A percentile compares a stretch with the other conserved stretches of the same genome.
Conservation (phyloP, 176 grass and related monocot genomes). For the Neostapfia colusana region DNA sequence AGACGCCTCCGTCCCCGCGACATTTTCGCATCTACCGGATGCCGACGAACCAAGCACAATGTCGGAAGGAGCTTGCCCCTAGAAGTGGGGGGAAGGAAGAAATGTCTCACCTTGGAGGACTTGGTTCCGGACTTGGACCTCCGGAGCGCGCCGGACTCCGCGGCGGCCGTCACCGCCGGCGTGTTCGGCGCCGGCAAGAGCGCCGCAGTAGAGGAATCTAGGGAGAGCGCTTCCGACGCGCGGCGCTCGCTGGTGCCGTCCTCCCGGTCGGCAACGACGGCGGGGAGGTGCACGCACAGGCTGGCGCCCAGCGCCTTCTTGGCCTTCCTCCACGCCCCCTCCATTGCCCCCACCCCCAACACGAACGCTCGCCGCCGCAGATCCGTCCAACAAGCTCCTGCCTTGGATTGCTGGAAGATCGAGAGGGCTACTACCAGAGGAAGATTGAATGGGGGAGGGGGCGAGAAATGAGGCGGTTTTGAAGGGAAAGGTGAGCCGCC, state of each 20-base stretch:
- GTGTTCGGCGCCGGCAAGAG: conserved; percentile 49
- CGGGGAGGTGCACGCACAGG: conserved; percentile 64
- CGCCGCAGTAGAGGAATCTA: conserved; percentile 20
- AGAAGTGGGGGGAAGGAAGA: neutral
- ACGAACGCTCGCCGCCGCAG: neutral
- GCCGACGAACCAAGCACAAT: conserved; percentile 12
- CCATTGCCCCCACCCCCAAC: conserved; percentile 41
- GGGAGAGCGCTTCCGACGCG: conserved; percentile 44
- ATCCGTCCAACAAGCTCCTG: neutral
- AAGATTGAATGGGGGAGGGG: neutral
- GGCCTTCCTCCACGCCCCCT: conserved; percentile 74
- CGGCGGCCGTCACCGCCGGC: conserved; percentile 32
- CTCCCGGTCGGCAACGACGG: conserved; percentile 36
- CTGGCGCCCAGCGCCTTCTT: conserved; percentile 65
- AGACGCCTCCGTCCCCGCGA: neutral
- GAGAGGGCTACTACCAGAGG: neutral
- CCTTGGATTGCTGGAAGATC: neutral
- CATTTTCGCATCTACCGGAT: conserved; percentile 32
- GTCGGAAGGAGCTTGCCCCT: neutral
- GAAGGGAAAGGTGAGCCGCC: conserved; percentile 38
- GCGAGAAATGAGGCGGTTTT: conserved; percentile 28
- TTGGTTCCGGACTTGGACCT: conserved; percentile 70
- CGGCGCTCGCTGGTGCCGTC: conserved; percentile 42
- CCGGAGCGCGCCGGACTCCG: conserved; percentile 45
- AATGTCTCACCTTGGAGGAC: conserved; percentile 67